phyloP scores from a whole-genome alignment of 2,329 filamentous ascomycete genomes.

The Fusarium cyanostomum region DNA sequence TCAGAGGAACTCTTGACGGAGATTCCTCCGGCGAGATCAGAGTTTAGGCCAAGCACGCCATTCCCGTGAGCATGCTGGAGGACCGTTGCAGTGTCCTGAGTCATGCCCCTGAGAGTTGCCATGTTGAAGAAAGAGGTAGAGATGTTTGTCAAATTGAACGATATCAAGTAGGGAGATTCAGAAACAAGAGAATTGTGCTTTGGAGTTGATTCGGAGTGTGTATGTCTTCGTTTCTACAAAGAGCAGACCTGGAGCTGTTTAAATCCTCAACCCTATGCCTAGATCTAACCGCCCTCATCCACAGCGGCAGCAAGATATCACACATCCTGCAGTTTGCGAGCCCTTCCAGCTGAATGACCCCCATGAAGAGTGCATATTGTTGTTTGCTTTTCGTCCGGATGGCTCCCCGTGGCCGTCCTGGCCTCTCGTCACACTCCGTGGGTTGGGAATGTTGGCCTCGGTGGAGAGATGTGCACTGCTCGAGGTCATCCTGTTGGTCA shows the following conservation, averaged over 20 bases:
- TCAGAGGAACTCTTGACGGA: constrained; percentile 12
- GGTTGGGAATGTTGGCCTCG: constrained; percentile 10
- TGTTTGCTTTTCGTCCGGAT: constrained; percentile 17
- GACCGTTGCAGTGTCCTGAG: constrained; percentile 14
- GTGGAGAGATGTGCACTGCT: constrained; percentile 13
- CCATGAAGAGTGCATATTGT: constrained; percentile 3
- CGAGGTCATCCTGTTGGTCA: constrained; percentile 5
- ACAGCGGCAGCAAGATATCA: constrained; percentile 12
- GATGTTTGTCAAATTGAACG: not conserved
- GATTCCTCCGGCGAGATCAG: constrained; percentile 12
- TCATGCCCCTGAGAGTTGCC: constrained; percentile 16
- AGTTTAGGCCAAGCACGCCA: constrained; percentile 16
- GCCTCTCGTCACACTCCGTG: constrained; percentile 23
- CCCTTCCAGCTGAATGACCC: not conserved
- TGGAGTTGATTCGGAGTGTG: not conserved
- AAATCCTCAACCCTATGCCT: constrained; percentile 16
- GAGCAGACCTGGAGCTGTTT: constrained; percentile 11
- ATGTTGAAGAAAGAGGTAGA: constrained; percentile 7
- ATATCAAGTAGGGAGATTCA: not conserved
- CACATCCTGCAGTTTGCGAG: constrained; percentile 11
- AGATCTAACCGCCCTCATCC: not conserved
- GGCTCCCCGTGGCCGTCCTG: constrained; percentile 16
- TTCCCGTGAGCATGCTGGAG: constrained; percentile 6
- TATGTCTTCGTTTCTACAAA: constrained; percentile 7
- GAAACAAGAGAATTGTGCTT: not conserved